Evolutionary conservation across 2,329 filamentous ascomycete genomes (phyloP), one percentile per base, ranked within the genome.

Genomic region (Fusarium irregulare): DNA sequence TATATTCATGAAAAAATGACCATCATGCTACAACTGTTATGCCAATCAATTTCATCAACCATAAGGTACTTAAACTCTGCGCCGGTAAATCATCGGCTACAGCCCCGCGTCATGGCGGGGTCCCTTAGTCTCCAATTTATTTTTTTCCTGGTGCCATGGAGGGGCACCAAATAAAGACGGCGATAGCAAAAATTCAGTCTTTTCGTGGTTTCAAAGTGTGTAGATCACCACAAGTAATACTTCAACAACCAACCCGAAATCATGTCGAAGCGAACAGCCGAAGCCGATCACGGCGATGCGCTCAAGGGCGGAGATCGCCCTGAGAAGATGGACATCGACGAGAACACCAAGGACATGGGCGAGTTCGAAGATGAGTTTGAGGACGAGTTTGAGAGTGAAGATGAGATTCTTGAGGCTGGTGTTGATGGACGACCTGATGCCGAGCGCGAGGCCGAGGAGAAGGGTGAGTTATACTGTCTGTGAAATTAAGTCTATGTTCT

Each of bases 301-400:
- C 83, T 90, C 73, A 91, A 91, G 80, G 84, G 85, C 61, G 87
- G 89, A 54, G 84, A 85, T 23, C 86, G 88, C 40, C 88, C 87
- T 7, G 88, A 90, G 68, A 84, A 87, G 66, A 89, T 89, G 86
- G 92, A 91, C 63, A 86, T 92, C 55, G 89, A 92, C 75, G 80
- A 83, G 73, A 80, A 83, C 73, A 80, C 82, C 70, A 83, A 84
- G 77, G 89, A 89, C 27, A 90, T 91, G 84, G 89, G 89, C 77
- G 92, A 98, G 73, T 98, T 97, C 70, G 96, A 97, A 78, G 96
- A 98, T 82, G 95, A 98, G 78, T 98, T 95, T 73, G 93, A 95
- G 80, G 93, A 95, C 76, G 93, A 95, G 78, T 95, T 92, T 73
- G 94, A 98, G 85, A 97, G 85, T 76, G 87, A 89, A 69, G 94